Evolutionary conservation across 1,139 yeast genomes (phyloP), one percentile per base, ranked within the genome.

Genomic region (Hansenula lynferdii): DNA sequence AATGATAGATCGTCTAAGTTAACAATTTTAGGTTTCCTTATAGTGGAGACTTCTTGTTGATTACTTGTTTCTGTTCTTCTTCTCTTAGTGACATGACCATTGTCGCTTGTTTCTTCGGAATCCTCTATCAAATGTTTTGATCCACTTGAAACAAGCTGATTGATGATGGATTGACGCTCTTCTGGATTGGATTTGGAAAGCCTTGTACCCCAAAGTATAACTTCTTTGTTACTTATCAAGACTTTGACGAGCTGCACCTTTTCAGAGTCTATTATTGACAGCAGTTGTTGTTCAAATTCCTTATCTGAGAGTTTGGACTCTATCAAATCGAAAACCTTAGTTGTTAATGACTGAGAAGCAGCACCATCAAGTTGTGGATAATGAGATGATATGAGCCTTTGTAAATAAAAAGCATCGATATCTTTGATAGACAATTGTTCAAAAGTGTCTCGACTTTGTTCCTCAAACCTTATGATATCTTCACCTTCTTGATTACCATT

Each of bases 1-100:
- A 87, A 84, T 0, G 69, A 69, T 11, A 85, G 61, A 11, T 77
- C 69, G 18, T 76, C 80, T 11, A 90, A 62, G 52, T 86, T 89
- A 3, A 87, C 70, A 24, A 75, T 61, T 38, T 66, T 64, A 0
- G 92, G 94, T 27, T 56, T 54, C 37, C 77, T 41, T 32, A 44
- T 35, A 30, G 48, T 17, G 32, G 31, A 16, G 8, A 31, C 24
- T 4, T 21, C 26, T 4, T 9, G 5, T 31, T 28, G 28, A 8
- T 10, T 28, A 17, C 22, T 12, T 5, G 27, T 36, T n/a, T 42
- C 45, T 6, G 41, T 31, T 31, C 49, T 56, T 41, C 58, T 52
- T 43, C 52, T 59, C 42, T 46, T 55, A 11, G 31, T 31, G 36
- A 9, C 37, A 28, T 45, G 36, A 12, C n/a, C n/a, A n/a, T n/a